Conservation (phyloP, 306 rosid genomes). For the Boehmeria nivea region DNA sequence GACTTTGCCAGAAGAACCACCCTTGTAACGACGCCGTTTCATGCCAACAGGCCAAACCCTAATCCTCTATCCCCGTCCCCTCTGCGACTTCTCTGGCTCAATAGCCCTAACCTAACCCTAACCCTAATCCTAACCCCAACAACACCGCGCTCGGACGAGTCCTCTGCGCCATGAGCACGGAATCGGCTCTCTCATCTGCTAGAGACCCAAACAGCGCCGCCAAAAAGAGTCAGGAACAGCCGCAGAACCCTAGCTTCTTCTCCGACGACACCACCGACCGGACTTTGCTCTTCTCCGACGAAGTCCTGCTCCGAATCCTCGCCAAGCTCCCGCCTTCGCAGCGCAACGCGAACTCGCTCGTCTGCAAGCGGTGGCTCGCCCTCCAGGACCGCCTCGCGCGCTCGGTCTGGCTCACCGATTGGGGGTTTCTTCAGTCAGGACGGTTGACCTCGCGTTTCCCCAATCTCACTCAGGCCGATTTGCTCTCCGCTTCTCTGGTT, state of each 20-base stretch:
- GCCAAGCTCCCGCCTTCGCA: conserved; percentile 51
- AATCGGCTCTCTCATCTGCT: conserved; percentile 37
- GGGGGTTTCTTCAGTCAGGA: conserved; percentile 79
- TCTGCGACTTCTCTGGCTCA: conserved; percentile 2
- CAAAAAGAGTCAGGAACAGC: conserved; percentile 25
- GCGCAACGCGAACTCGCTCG: conserved; percentile 49
- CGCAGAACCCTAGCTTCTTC: conserved; percentile 32
- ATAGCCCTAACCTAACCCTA: no score
- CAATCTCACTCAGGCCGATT: conserved; percentile 63
- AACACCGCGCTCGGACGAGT: conserved; percentile 42
- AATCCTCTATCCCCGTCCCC: conserved; percentile 22
- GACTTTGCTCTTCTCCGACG: conserved; percentile 58
- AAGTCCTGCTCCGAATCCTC: conserved; percentile 58
- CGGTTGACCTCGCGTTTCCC: conserved; percentile 72
- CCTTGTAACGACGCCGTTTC: conserved; percentile 43
- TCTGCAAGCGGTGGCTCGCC: conserved; percentile 89
- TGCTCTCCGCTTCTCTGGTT: conserved; percentile 51
- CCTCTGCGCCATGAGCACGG: conserved; percentile 61
- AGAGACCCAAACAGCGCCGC: neutral
- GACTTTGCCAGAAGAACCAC: neutral
- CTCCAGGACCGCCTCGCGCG: conserved; percentile 73
- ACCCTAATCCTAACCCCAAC: conserved; percentile 22
- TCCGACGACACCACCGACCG: conserved; percentile 57
- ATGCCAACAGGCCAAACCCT: conserved; percentile 30
- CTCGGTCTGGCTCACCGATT: conserved; percentile 50